Evolutionary conservation across 805 yeast genomes (phyloP), one percentile per base, ranked within the genome.

Genomic region (Lachancea cidri): DNA sequence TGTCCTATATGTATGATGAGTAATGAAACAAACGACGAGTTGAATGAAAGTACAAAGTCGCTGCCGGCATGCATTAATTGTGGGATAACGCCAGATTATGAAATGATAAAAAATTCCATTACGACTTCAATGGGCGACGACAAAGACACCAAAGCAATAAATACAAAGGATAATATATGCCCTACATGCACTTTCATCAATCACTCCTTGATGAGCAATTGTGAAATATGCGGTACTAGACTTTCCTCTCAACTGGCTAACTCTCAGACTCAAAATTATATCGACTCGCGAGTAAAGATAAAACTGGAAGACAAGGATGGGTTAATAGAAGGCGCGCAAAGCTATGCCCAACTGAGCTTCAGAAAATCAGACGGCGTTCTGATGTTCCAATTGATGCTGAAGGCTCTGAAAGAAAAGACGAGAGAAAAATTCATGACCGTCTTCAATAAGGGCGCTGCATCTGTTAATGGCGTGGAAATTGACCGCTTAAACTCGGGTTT

Each of bases 161-260:
- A 30, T 16, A 32, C 29, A 17, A 33, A 20, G 3, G 49, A 39
- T 18, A 60, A 61, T 29, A 45, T 48, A 11, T 79, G 85, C 44
- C 70, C 77, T 3, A 58, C 67, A 9, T 86, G 95, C 51, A 86
- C 98, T 0, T 91, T 88, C 54, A 65, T 77, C 9, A 93, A 91
- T 58, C 96, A 89, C 59, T 84, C 88, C 0, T 77, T 85, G 2
- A 68, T 91, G 70, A 62, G 70, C 29, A 71, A 70, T 47, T 91
- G 98, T 62, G 98, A 91, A 60, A 73, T 93, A 56, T 91, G 98
- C 65, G 96, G 96, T 0, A 68, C 81, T 0, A 67, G 68, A 16
- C 57, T 81, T 18, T 62, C 65, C 3, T 8, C 33, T 27, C 14
- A 38, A 17, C 17, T 34, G 22, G 24, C 39, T 9, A 29, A 47